phyloP scores from a whole-genome alignment of 495 filamentous ascomycete species.

The Immersiella caudata region DNA sequence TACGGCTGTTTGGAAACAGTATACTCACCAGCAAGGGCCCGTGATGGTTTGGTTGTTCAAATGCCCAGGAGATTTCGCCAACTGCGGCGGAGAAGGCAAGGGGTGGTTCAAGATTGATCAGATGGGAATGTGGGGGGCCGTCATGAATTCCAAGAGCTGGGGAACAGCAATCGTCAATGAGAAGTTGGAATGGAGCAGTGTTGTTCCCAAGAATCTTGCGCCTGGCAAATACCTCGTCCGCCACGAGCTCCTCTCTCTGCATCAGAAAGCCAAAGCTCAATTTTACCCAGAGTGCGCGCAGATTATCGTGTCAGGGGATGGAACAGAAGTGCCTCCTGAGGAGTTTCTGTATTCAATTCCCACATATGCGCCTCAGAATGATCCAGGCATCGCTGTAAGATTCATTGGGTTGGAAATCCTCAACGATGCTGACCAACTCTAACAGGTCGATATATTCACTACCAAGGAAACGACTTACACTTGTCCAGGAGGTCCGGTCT shows the following conservation, averaged over 20 bases:
- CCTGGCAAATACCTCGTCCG: conserved; percentile 46
- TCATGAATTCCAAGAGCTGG: conserved; percentile 54
- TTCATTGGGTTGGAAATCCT: not conserved
- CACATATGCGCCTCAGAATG: conserved; percentile 50
- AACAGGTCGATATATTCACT: conserved; percentile 51
- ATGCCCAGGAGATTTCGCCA: conserved; percentile 39
- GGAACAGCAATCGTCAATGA: conserved; percentile 51
- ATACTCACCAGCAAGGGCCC: conserved; percentile 53
- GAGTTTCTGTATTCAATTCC: conserved; percentile 49
- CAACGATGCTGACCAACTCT: not conserved
- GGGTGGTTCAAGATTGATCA: conserved; percentile 58
- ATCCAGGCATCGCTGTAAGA: conserved; percentile 52
- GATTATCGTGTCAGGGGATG: conserved; percentile 42
- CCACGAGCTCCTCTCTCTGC: conserved; percentile 46
- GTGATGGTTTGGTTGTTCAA: conserved; percentile 53
- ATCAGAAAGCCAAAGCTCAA: conserved; percentile 43
- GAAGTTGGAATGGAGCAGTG: conserved; percentile 53
- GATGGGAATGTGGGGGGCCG: conserved; percentile 42
- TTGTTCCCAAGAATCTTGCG: conserved; percentile 39
- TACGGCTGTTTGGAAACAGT: conserved; percentile 54
- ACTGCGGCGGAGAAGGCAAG: conserved; percentile 40
- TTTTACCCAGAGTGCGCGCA: conserved; percentile 52
- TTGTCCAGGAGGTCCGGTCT: conserved; percentile 53
- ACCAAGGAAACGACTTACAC: conserved; percentile 52
- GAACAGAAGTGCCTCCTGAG: conserved; percentile 34